Conservation (phyloP, 768 basidiomycete species). For the Tephrocybe sp. region DNA sequence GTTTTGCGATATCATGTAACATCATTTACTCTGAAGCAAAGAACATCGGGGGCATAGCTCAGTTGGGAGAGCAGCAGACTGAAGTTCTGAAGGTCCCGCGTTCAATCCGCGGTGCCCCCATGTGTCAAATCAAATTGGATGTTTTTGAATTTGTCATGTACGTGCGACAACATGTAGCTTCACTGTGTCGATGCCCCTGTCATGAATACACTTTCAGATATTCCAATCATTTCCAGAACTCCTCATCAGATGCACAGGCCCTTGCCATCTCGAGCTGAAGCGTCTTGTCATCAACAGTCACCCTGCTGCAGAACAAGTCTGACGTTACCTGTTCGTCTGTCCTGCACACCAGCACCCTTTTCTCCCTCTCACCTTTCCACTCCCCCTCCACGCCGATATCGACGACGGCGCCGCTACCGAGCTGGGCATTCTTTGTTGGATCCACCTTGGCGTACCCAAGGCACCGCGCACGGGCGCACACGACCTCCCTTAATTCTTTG, state of each 20-base stretch:
- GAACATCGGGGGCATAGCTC: slow-evolving; percentile 14
- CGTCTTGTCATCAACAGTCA: slow-evolving; percentile 1
- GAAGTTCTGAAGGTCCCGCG: slow-evolving; percentile 16
- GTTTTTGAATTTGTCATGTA: too few species aligned
- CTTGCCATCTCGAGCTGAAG: slow-evolving; percentile 40
- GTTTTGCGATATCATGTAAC: too few species aligned
- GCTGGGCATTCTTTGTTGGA: slow-evolving; percentile 39
- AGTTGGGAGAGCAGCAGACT: slow-evolving; percentile 15
- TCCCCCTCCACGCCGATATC: slow-evolving; percentile 38
- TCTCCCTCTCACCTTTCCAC: slow-evolving; percentile 17
- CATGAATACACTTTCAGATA: neutral
- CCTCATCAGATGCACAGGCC: slow-evolving; percentile 29
- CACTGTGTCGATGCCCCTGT: neutral
- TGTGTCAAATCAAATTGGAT: neutral
- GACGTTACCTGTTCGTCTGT: slow-evolving; percentile 60
- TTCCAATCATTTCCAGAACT: slow-evolving; percentile 19
- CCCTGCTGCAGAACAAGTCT: too few species aligned
- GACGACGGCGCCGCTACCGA: slow-evolving; percentile 41
- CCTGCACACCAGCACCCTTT: slow-evolving; percentile 53
- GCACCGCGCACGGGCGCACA: slow-evolving; percentile 52
- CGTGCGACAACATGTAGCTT: neutral
- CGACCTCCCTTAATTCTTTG: slow-evolving; percentile 53
- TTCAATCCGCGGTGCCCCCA: slow-evolving; percentile 14
- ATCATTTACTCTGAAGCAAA: too few species aligned
- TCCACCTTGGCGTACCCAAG: slow-evolving; percentile 61